A percentile compares a stretch with the other conserved stretches of the same genome.
Conservation (phyloP, 169 alveolate genomes). For the Cryptosporidium bovis region DNA sequence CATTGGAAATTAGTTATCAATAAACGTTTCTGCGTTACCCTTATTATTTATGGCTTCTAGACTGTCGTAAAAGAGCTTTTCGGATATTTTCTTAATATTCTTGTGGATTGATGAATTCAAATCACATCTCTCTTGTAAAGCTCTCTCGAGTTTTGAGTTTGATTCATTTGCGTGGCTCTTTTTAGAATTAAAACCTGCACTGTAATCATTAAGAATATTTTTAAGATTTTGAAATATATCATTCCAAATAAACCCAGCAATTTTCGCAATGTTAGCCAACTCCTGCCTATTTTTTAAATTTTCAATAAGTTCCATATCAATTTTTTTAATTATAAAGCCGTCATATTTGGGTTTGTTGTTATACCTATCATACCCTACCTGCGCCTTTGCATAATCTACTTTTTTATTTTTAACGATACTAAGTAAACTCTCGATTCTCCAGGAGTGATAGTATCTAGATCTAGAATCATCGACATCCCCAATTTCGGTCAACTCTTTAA, state of each 20-base stretch:
- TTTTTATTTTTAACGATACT: slow-evolving; percentile 15
- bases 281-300: slow-evolving; percentile 11
- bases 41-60: neutral
- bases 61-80: slow-evolving; percentile 42
- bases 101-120: neutral
- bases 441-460: slow-evolving; percentile 28
- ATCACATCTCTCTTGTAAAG: neutral
- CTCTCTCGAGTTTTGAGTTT: neutral
- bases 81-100: slow-evolving; percentile 20
- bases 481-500: neutral
- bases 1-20: slow-evolving; percentile 10
- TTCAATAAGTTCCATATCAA: neutral
- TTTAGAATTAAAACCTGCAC: neutral
- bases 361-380: slow-evolving; percentile 28
- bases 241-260: slow-evolving; percentile 55
- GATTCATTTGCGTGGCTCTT: neutral
- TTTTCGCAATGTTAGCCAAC: slow-evolving; percentile 26
- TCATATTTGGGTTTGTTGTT: slow-evolving; percentile 40
- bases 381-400: slow-evolving; percentile 47
- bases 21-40: neutral
- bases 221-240: slow-evolving; percentile 12
- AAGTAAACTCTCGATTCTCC: slow-evolving; percentile 39
- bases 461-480: neutral
- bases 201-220: slow-evolving; percentile 1
- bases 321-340: slow-evolving; percentile 40